These are phyloP conservation scores for Trichomonascaceae sp. DNA, from an alignment of 1,139 yeast species.

Conservation along the genomic window DNA sequence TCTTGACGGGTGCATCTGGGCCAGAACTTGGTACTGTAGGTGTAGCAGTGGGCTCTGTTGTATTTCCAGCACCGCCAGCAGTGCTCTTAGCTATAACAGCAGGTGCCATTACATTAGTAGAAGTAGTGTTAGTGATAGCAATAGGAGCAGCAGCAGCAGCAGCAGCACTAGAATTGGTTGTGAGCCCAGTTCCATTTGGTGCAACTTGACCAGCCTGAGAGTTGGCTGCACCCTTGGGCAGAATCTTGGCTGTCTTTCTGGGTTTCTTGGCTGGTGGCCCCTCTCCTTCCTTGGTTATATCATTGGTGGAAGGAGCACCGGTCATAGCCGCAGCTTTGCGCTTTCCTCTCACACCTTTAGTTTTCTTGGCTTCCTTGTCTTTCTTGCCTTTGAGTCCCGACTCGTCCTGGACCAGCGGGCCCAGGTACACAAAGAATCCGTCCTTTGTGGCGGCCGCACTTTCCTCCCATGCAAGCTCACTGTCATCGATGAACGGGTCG, in stretches of 20 bases:
- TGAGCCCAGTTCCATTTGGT: no score
- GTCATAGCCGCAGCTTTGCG: constrained; percentile 2
- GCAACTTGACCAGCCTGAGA: no score
- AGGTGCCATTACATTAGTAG: constrained; percentile 1
- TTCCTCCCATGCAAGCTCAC: constrained; percentile 86
- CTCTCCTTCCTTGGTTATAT: constrained; percentile 5
- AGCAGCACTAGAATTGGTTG: no score
- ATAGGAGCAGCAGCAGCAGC: no score
- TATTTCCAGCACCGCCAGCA: constrained; percentile 1
- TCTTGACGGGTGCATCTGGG: no score
- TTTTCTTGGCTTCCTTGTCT: constrained; percentile 17
- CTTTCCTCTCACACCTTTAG: constrained; percentile 5
- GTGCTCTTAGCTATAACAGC: constrained; percentile 1
- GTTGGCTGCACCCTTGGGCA: no score
- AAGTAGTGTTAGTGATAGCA: not conserved
- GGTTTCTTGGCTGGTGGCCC: constrained; percentile 6
- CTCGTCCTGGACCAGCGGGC: constrained; percentile 67
- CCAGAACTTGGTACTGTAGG: no score
- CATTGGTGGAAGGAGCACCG: constrained; percentile 3
- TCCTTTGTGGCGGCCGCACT: constrained; percentile 86
- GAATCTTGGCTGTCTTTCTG: constrained; percentile 4
- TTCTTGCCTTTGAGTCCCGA: constrained; percentile 14
- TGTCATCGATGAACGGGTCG: constrained; percentile 95
- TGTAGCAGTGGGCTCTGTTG: constrained; percentile 1
- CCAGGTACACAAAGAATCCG: constrained; percentile 93